Conservation (phyloP, 2,329 filamentous ascomycete species). For the Leptoxyphium fumago region DNA sequence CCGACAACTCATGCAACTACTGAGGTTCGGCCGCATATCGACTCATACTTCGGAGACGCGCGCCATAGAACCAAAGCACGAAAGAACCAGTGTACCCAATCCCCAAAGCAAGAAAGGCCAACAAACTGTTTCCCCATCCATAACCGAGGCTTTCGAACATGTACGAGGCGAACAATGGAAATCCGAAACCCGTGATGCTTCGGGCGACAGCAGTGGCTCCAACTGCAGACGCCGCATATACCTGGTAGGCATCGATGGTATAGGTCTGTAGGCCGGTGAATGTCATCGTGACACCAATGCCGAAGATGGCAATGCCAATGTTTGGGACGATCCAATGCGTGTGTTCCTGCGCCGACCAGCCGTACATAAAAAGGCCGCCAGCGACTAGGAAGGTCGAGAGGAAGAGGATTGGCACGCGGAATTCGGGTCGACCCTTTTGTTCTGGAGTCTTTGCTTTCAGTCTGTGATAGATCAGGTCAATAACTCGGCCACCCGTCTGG, state of each 20-base stretch:
- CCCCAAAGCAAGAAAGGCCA: constrained; percentile 39
- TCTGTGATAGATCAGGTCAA: constrained; percentile 15
- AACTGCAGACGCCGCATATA: constrained; percentile 32
- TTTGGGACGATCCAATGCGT: constrained; percentile 44
- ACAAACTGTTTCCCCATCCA: constrained; percentile 36
- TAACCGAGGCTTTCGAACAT: constrained; percentile 30
- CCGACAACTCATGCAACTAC: background rate
- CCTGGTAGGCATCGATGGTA: constrained; percentile 38
- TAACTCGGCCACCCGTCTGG: constrained; percentile 12
- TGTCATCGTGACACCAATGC: constrained; percentile 35
- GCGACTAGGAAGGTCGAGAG: constrained; percentile 36
- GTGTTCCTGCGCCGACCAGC: constrained; percentile 38
- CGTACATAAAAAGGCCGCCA: constrained; percentile 41
- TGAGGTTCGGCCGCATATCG: constrained; percentile 10
- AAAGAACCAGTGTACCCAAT: constrained; percentile 35
- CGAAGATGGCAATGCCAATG: constrained; percentile 39
- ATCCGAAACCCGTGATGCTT: constrained; percentile 40
- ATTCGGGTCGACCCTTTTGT: constrained; percentile 23
- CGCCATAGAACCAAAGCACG: constrained; percentile 24
- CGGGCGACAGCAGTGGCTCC: constrained; percentile 39
- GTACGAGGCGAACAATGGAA: constrained; percentile 44
- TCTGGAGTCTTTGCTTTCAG: constrained; percentile 16
- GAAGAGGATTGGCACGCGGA: constrained; percentile 36
- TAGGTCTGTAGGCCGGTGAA: constrained; percentile 45
- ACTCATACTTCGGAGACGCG: constrained; percentile 13